Percentiles rank a stretch among this genome's conserved stretches.
Evolutionary conservation across 768 basidiomycete species (phyloP).

Genomic region (Grammothele lineata): DNA sequence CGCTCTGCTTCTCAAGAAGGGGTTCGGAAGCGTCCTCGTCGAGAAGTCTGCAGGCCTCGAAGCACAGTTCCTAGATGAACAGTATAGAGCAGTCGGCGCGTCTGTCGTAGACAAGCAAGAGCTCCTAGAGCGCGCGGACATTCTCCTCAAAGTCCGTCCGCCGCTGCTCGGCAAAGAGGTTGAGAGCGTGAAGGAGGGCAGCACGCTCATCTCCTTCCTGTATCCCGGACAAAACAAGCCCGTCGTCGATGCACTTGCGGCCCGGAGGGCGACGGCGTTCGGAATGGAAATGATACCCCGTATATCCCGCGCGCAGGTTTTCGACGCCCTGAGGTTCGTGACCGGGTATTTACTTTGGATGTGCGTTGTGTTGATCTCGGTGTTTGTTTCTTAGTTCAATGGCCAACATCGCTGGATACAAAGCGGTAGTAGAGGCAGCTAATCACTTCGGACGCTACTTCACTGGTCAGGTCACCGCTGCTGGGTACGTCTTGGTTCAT

Average conservation of each 20-base stretch:
- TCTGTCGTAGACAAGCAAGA: slow-evolving; percentile 70
- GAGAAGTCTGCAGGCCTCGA: slow-evolving; percentile 66
- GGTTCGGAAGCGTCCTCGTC: slow-evolving; percentile 68
- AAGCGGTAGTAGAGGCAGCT: slow-evolving; percentile 86
- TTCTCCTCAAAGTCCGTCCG: slow-evolving; percentile 83
- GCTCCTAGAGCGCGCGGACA: slow-evolving; percentile 65
- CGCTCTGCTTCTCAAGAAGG: slow-evolving; percentile 74
- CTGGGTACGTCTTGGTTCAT: slow-evolving; percentile 52
- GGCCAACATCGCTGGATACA: slow-evolving; percentile 94
- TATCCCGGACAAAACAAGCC: slow-evolving; percentile 80
- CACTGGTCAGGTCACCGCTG: slow-evolving; percentile 88
- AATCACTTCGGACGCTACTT: slow-evolving; percentile 87
- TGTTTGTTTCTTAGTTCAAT: slow-evolving; percentile 55
- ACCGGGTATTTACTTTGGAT: too few species aligned
- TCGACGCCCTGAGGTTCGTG: slow-evolving; percentile 76
- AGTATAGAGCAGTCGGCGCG: slow-evolving; percentile 76
- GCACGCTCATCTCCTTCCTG: slow-evolving; percentile 79
- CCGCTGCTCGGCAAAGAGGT: slow-evolving; percentile 63
- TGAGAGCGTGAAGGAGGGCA: slow-evolving; percentile 60
- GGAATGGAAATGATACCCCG: slow-evolving; percentile 93
- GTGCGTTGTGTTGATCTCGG: not conserved
- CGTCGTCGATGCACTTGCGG: slow-evolving; percentile 65
- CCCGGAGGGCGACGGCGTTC: slow-evolving; percentile 65
- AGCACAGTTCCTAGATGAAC: slow-evolving; percentile 79
- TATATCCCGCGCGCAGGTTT: slow-evolving; percentile 86